Base-by-base conservation (phyloP, 2,329 filamentous ascomycete genomes). In the Endocalyx cinctus region DNA sequence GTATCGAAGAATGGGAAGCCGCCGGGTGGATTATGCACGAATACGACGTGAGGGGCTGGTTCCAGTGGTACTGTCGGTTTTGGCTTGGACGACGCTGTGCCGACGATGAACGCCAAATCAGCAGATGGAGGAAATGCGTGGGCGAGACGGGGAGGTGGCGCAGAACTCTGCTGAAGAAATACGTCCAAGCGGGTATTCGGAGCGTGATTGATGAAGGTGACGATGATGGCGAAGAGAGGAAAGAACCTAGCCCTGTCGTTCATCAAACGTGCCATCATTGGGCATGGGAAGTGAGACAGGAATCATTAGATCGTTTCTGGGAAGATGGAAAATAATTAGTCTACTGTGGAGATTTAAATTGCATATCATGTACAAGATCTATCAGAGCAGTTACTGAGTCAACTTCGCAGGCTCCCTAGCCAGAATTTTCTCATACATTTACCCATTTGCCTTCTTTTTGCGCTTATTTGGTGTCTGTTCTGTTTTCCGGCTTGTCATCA, bases 251-350 rank as follows among this genome's bases (percentile, higher is more conserved):
- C 53, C 71, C 70, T 0, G 71, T 73, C 2, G 66, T 74, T 47
- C 70, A 74, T 54, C 71, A 74, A 57, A 75, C 70, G 5, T 74
- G 70, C 41, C 67, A 72, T 47, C 71, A 77, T 45, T 74, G 70
- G 72, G 71, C 66, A 1, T 73, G 62, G 49, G 68, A 72, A 48
- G 62, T 72, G 4, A 57, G 66, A 23, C 70, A 74, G 50, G 61
- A 66, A 34, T 61, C 63, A 32, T 40, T 74, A 39, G 69, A 74
- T 54, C 57, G 57, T 27, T 69, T 62, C 29, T 74, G 69, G 70
- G 42, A 25, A 12, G 47, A 51, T 17, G 37, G 40, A 8, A 41
- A 16, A 10, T 43, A 29, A 39, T 18, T n/a, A n/a, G n/a, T n/a
- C n/a, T n/a, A n/a, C n/a, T n/a, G n/a, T n/a, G n/a, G n/a, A n/a